Evolutionary conservation across 352 stramenopile species (phyloP), one percentile per base, ranked within the genome.

Genomic region (Globisporangium nodosum): DNA sequence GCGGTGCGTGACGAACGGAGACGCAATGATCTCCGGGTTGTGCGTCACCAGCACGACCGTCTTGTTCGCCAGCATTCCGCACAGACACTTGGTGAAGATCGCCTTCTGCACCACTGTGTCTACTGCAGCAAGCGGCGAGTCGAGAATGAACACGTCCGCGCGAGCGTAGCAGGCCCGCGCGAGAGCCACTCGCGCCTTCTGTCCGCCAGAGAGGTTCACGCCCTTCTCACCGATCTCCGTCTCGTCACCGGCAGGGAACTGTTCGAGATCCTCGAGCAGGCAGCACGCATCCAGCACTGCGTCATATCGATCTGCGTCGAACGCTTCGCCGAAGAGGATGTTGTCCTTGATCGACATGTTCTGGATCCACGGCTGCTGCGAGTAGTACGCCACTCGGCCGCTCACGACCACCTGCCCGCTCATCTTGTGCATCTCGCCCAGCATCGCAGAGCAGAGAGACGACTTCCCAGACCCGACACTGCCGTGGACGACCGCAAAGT

Each of bases 141-240:
- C 96, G 11, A 99, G 68, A 12, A 98, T 59, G 64, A 90, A 92
- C 9, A 83, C 18, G 37, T 76, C 70, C 0, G 77, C 70, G 24
- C 87, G 64, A 3, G 71, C 70, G 58, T 92, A 92, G 45, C 74
- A 81, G 27, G 78, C 69, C 11, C 85, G 76, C 46, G 85, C 85
- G 7, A 94, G 54, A 24, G 66, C 71, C 6, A 94, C 70, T n/a
- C 81, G 68, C 8, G 77, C 78, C 65, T 98, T 97, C 69, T 98
- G 94, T 13, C 95, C 95, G 15, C 96, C 94, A 0, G 72, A 96
- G 12, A 99, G 63, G 56, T 96, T 99, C 24, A 98, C 82, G 6
- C 96, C 95, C 56, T 94, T 96, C 70, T 98, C 91, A 1, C 94
- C 96, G 55, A 98, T 98, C 69, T 98, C 92, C 3, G 92, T 98